phyloP scores from a whole-genome alignment of 305 asterid species.

The Fraxinus platypoda region DNA sequence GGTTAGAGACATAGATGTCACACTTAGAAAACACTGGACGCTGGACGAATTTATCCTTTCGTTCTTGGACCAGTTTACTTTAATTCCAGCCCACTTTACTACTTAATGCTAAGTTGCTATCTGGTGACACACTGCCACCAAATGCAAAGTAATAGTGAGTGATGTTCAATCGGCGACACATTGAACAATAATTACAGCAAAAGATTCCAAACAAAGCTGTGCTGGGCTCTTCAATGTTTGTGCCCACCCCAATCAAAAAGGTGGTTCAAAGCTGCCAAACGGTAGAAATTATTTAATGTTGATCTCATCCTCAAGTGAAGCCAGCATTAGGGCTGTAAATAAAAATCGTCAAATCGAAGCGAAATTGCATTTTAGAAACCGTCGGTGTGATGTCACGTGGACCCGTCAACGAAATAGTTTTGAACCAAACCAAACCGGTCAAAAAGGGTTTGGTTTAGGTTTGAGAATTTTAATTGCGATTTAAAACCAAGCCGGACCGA shows the following conservation, averaged over 20 bases:
- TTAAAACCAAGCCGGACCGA: too few species aligned
- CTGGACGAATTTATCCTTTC: background rate
- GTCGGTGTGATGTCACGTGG: too few species aligned
- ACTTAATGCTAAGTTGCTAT: slow-evolving; percentile 2
- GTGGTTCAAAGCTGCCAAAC: background rate
- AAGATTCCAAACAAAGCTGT: slow-evolving; percentile 3
- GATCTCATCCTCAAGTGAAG: background rate
- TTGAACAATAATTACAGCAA: slow-evolving; percentile 11
- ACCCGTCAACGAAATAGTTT: too few species aligned
- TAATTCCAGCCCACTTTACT: background rate
- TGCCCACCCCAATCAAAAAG: background rate
- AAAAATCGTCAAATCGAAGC: too few species aligned
- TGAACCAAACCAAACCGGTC: too few species aligned
- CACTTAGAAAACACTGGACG: slow-evolving; percentile 4
- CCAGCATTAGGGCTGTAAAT: background rate
- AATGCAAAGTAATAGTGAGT: background rate
- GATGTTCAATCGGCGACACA: background rate
- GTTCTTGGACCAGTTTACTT: slow-evolving; percentile 9
- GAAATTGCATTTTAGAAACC: too few species aligned
- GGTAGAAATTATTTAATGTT: background rate
- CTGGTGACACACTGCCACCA: background rate
- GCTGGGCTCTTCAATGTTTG: background rate
- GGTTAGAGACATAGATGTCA: background rate
- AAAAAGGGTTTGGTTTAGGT: too few species aligned
- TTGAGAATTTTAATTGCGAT: too few species aligned